These are phyloP conservation scores for Amauroascus verrucosus DNA, from an alignment of 2,329 filamentous ascomycete genomes.

Conservation along the genomic window DNA sequence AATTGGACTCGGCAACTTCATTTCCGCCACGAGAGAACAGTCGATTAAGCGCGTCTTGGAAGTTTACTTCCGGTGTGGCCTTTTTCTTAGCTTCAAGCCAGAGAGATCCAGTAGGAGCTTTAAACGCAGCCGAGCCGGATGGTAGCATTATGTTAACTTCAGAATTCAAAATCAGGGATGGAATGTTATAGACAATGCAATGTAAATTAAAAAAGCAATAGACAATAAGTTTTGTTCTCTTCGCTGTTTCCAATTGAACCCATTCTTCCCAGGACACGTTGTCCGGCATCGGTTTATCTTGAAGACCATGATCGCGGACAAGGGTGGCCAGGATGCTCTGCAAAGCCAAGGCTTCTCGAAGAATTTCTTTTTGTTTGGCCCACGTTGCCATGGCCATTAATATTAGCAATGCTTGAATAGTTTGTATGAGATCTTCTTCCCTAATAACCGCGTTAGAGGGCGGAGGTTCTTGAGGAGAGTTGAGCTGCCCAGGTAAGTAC, in stretches of 20 bases:
- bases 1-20: slow-evolving; percentile 18
- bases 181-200: slow-evolving; percentile 53
- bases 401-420: slow-evolving; percentile 33
- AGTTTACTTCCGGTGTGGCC: slow-evolving; percentile 27
- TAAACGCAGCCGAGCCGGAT: slow-evolving; percentile 22
- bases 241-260: slow-evolving; percentile 44
- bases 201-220: slow-evolving; percentile 52
- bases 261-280: slow-evolving; percentile 46
- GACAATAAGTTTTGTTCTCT: slow-evolving; percentile 47
- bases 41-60: slow-evolving; percentile 37
- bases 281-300: slow-evolving; percentile 25
- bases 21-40: slow-evolving; percentile 27
- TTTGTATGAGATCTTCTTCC: slow-evolving; percentile 10
- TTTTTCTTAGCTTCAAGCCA: slow-evolving; percentile 8
- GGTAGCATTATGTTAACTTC: slow-evolving; percentile 47
- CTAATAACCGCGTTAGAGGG: slow-evolving; percentile 33
- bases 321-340: slow-evolving; percentile 47
- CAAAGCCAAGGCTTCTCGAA: slow-evolving; percentile 47
- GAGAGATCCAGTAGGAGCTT: slow-evolving; percentile 5
- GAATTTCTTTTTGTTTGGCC: slow-evolving; percentile 47
- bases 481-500: slow-evolving; percentile 27
- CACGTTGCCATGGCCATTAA: slow-evolving; percentile 52
- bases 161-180: slow-evolving; percentile 46
- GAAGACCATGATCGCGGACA: slow-evolving; percentile 44
- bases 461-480: slow-evolving; percentile 7